Evolutionary conservation across 768 basidiomycete genomes (phyloP), one percentile per base, ranked within the genome.

Genomic region (Boletales sp.): DNA sequence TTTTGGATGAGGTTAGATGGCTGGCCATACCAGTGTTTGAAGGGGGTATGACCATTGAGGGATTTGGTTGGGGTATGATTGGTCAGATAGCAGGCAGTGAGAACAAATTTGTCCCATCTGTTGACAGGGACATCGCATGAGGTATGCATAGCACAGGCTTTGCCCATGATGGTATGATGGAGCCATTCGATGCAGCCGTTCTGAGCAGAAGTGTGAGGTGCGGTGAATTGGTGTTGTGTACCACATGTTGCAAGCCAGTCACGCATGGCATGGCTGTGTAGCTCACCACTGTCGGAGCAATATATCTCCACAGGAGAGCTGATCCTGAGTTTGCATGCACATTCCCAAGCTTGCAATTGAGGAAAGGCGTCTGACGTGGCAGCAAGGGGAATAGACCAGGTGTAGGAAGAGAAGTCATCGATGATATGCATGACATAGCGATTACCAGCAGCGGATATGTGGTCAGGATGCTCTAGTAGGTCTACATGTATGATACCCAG

Each of bases 301-400:
- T 11, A 21, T 0, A 34, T 34, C 10, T 14, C 0, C n/a, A n/a
- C n/a, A n/a, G n/a, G 1, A 32, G 4, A 19, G 17, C 3, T 11
- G 42, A n/a, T 43, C 14, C 32, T 34, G 3, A 45, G 43, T 12
- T 45, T 32, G 8, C 13, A 0, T 55, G 42, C 62, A 0, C 48
- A n/a, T 12, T 60, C 48, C 73, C 74, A 75, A 0, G 51, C 56
- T n/a, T n/a, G n/a, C n/a, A n/a, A n/a, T n/a, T n/a, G 0, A 53
- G 55, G 0, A 75, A 55, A 59, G 0, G 67, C 64, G 12, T 62
- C 47, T 7, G 47, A 41, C 40, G 73, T 74, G 0, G 48, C 35
- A 27, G 57, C 56, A 0, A 76, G 44, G 0, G 69, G 72, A 4
- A 73, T 64, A 11, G 53, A 43, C 71, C 71, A 75, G 0, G 49